Evolutionary conservation across 345 rosid genomes (phyloP).

Genomic region (Conringia planisiliqua): DNA sequence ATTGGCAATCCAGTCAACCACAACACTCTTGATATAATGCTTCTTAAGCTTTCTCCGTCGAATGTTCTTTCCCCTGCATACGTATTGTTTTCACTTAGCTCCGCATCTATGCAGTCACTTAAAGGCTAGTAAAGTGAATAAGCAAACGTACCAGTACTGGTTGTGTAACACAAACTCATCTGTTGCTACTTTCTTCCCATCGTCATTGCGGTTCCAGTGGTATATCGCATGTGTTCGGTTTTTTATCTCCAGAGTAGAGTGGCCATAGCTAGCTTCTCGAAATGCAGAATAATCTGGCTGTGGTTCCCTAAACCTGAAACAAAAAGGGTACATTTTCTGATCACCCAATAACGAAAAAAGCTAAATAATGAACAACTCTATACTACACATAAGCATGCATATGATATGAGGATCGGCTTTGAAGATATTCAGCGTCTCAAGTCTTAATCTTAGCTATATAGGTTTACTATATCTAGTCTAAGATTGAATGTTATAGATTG

Average conservation of each 20-base stretch:
- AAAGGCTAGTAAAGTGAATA: not conserved
- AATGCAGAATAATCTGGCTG: constrained; percentile 95
- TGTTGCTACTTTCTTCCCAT: constrained; percentile 68
- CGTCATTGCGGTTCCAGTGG: constrained; percentile 92
- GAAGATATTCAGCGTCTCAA: not conserved
- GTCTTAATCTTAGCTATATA: not conserved
- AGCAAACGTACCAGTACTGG: constrained; percentile 64
- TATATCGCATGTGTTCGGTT: constrained; percentile 87
- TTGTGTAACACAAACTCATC: constrained; percentile 65
- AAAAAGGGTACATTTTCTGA: not conserved
- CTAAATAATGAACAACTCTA: not conserved
- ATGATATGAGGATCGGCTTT: not conserved
- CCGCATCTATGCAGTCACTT: not conserved
- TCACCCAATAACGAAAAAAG: not conserved
- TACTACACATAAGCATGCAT: not conserved
- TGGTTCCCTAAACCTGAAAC: constrained; percentile 69
- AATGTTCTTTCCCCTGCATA: constrained; percentile 52
- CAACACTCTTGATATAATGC: constrained; percentile 37
- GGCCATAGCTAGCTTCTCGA: constrained; percentile 94
- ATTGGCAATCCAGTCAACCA: constrained; percentile 24
- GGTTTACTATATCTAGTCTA: not conserved
- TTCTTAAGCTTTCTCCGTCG: constrained; percentile 65
- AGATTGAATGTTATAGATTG: not conserved
- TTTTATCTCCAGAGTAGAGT: constrained; percentile 75
- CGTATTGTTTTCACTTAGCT: constrained; percentile 2